Conservation (phyloP, 2,329 filamentous ascomycete species). For the Calonectria pauciramosa region DNA sequence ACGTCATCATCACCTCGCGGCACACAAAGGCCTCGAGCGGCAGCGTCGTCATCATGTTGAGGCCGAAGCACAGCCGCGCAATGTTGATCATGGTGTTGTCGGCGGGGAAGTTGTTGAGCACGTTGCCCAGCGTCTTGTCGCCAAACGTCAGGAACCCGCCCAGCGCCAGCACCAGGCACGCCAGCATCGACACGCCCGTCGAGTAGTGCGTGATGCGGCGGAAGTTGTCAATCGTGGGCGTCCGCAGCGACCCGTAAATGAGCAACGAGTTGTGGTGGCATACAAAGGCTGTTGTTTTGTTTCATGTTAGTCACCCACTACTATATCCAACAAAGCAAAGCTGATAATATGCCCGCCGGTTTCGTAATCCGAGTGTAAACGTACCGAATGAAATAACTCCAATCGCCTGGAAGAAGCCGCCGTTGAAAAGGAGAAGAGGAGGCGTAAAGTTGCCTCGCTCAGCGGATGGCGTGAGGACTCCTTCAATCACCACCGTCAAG, state of each 20-base stretch:
- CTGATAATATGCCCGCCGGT: too few species aligned
- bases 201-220: constrained; percentile 93
- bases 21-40: constrained; percentile 98
- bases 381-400: constrained; percentile 97
- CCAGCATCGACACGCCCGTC: constrained; percentile 89
- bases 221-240: constrained; percentile 96
- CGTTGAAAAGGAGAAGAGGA: constrained; percentile 82
- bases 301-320: neutral
- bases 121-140: constrained; percentile 91
- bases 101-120: constrained; percentile 96
- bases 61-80: constrained; percentile 92
- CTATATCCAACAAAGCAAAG: neutral
- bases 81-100: constrained; percentile 96
- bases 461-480: constrained; percentile 79
- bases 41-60: constrained; percentile 98
- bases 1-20: constrained; percentile 94
- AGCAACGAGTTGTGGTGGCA: constrained; percentile 95
- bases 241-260: constrained; percentile 95
- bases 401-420: constrained; percentile 93
- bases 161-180: constrained; percentile 89
- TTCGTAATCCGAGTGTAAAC: constrained; percentile 35
- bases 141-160: constrained; percentile 94
- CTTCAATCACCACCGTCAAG: constrained; percentile 88
- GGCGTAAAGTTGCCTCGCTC: constrained; percentile 79
- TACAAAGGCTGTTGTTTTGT: constrained; percentile 66